phyloP scores from a whole-genome alignment of 164 flowering plant species.

The Paratinospora sagittata region DNA sequence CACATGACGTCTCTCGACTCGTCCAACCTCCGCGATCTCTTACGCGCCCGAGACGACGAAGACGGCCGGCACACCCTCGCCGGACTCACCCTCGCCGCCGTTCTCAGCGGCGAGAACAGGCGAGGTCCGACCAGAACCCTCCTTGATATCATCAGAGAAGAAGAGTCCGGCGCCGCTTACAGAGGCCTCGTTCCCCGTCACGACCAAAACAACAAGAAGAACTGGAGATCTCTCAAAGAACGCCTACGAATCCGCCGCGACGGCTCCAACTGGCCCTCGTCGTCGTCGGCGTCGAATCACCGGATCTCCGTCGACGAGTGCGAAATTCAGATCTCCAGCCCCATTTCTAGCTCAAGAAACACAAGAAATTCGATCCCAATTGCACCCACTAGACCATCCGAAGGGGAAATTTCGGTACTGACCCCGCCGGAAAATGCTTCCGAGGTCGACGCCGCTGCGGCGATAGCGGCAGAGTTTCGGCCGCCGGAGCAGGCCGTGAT shows the following conservation, averaged over 20 bases:
- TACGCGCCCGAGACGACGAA: conserved; percentile 5
- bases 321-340: neutral
- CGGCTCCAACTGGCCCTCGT: neutral
- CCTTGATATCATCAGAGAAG: conserved; percentile 55
- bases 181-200: conserved; percentile 4
- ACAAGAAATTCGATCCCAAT: neutral
- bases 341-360: neutral
- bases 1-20: conserved; percentile 9
- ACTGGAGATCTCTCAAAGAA: neutral
- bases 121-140: conserved; percentile 26
- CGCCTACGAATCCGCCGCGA: conserved; percentile 1
- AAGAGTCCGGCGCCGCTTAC: conserved; percentile 23
- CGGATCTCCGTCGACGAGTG: too few species aligned
- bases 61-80: conserved; percentile 10
- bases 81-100: conserved; percentile 16
- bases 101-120: conserved; percentile 12
- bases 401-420: neutral
- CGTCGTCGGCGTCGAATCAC: too few species aligned
- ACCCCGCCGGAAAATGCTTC: neutral
- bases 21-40: conserved; percentile 7
- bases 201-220: neutral
- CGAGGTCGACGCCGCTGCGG: neutral
- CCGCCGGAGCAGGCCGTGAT: neutral
- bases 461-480: neutral
- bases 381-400: neutral